Evolutionary conservation across 305 asterid species (phyloP).

Genomic region (Andrographis paniculata): DNA sequence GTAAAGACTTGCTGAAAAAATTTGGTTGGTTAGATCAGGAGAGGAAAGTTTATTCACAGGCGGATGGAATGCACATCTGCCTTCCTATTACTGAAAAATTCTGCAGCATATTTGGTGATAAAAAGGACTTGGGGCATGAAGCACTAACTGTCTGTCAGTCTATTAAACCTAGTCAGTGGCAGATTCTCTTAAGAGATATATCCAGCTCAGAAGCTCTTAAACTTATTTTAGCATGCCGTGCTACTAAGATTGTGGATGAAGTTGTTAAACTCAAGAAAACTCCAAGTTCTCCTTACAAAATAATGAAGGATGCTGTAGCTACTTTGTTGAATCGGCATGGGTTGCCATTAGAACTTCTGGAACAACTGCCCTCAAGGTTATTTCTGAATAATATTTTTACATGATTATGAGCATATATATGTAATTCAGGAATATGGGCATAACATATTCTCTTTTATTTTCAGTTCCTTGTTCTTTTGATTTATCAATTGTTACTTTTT

Average conservation of each 20-base stretch:
- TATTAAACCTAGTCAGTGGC: slow-evolving; percentile 25
- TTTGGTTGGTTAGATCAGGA: slow-evolving; percentile 86
- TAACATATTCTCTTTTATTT: slow-evolving; percentile 1
- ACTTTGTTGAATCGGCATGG: slow-evolving; percentile 45
- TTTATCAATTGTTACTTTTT: slow-evolving; percentile 13
- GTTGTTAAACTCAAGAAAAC: slow-evolving; percentile 50
- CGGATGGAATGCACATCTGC: slow-evolving; percentile 53
- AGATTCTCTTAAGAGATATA: slow-evolving; percentile 32
- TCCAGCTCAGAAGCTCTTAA: slow-evolving; percentile 50
- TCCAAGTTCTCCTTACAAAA: slow-evolving; percentile 57
- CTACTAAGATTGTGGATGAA: slow-evolving; percentile 54
- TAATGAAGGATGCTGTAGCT: slow-evolving; percentile 70
- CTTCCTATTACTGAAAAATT: slow-evolving; percentile 64
- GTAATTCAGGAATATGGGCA: neutral
- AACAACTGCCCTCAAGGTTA: slow-evolving; percentile 85
- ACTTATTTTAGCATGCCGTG: slow-evolving; percentile 53
- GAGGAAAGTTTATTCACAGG: slow-evolving; percentile 70
- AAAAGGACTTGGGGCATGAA: slow-evolving; percentile 24
- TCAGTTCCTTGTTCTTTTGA: slow-evolving; percentile 11
- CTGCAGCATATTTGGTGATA: slow-evolving; percentile 35
- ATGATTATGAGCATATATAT: slow-evolving; percentile 3
- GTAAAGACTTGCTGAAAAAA: slow-evolving; percentile 70
- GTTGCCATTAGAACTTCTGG: slow-evolving; percentile 50
- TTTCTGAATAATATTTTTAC: slow-evolving; percentile 10
- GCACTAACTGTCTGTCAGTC: slow-evolving; percentile 25